Conservation (phyloP, 352 stramenopile species). For the Phytophthora macrochlamydospora region DNA sequence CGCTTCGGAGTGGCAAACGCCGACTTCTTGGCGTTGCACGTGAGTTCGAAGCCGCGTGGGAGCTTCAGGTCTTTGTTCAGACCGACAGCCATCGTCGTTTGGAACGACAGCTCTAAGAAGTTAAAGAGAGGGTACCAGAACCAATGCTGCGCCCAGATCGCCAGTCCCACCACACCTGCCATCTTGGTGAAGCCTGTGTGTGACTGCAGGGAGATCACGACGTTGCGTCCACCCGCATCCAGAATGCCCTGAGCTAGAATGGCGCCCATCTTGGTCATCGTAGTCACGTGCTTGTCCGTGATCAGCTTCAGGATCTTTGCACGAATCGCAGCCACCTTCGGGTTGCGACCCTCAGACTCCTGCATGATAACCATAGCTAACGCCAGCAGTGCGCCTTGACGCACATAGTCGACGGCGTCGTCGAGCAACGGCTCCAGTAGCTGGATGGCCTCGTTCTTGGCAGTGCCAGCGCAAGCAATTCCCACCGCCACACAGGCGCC, state of each 20-base stretch:
- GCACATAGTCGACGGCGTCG: slow-evolving; percentile 98
- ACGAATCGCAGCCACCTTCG: slow-evolving; percentile 86
- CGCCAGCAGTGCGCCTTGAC: slow-evolving; percentile 96
- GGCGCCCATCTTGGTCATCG: slow-evolving; percentile 99
- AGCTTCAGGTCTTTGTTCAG: slow-evolving; percentile 99
- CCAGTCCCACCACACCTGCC: slow-evolving; percentile 95
- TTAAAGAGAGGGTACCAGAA: slow-evolving; percentile 99
- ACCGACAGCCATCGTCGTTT: slow-evolving; percentile 96
- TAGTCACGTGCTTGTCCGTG: slow-evolving; percentile 98
- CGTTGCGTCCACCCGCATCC: slow-evolving; percentile 97
- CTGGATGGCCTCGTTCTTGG: slow-evolving; percentile 96
- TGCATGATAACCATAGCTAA: slow-evolving; percentile 99
- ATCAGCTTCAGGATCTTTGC: slow-evolving; percentile 91
- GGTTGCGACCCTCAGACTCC: slow-evolving; percentile 89
- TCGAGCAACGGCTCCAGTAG: slow-evolving; percentile 98
- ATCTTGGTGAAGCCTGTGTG: slow-evolving; percentile 98
- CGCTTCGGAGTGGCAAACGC: slow-evolving; percentile 98
- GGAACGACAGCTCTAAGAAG: slow-evolving; percentile 97
- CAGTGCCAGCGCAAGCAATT: slow-evolving; percentile 97
- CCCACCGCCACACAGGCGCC: slow-evolving; percentile 98
- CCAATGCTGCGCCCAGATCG: slow-evolving; percentile 99
- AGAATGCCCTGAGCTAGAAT: slow-evolving; percentile 98
- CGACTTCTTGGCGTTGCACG: slow-evolving; percentile 95
- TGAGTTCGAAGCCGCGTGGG: slow-evolving; percentile 93
- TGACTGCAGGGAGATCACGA: slow-evolving; percentile 95